Percentiles rank a stretch among this genome's conserved stretches.
Conservation (phyloP, 2,329 filamentous ascomycete species). For the Neonectria ditissima region DNA sequence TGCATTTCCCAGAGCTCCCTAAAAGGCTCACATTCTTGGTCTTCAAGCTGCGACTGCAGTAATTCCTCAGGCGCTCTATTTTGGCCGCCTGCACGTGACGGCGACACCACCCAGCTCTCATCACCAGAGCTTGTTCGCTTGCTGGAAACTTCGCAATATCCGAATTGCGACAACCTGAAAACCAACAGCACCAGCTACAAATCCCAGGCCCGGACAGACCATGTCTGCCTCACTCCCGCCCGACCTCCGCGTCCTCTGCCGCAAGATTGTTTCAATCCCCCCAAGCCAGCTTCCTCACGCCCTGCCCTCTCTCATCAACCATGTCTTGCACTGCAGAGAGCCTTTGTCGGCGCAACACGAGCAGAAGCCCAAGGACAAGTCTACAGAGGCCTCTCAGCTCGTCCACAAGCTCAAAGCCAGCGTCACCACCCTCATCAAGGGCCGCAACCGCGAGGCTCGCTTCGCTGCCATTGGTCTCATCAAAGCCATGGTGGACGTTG, state of each 20-base stretch:
- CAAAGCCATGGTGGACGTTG: slow-evolving; percentile 84
- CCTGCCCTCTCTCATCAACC: slow-evolving; percentile 74
- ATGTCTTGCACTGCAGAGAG: slow-evolving; percentile 67
- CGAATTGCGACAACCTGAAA: not conserved
- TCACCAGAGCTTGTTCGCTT: slow-evolving; percentile 1
- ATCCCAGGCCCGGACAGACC: not conserved
- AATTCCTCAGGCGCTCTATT: not conserved
- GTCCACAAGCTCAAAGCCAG: slow-evolving; percentile 86
- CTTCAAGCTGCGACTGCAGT: not conserved
- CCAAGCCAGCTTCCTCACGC: slow-evolving; percentile 79
- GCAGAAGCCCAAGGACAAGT: slow-evolving; percentile 69
- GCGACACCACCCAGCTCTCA: slow-evolving; percentile 7
- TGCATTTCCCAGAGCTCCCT: slow-evolving; percentile 3
- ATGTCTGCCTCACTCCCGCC: slow-evolving; percentile 58
- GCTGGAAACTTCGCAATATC: slow-evolving; percentile 11
- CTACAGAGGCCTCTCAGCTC: slow-evolving; percentile 74
- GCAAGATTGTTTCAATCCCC: slow-evolving; percentile 77
- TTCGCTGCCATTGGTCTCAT: slow-evolving; percentile 83
- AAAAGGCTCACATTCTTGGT: not conserved
- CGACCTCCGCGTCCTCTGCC: slow-evolving; percentile 74
- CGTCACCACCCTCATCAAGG: slow-evolving; percentile 81
- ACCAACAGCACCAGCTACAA: not conserved
- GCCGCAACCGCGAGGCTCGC: slow-evolving; percentile 78
- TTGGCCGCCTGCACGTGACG: slow-evolving; percentile 19
- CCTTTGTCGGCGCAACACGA: slow-evolving; percentile 74